Evolutionary conservation across 2,329 filamentous ascomycete species (phyloP).

Genomic region (Ceratocystis destructans): DNA sequence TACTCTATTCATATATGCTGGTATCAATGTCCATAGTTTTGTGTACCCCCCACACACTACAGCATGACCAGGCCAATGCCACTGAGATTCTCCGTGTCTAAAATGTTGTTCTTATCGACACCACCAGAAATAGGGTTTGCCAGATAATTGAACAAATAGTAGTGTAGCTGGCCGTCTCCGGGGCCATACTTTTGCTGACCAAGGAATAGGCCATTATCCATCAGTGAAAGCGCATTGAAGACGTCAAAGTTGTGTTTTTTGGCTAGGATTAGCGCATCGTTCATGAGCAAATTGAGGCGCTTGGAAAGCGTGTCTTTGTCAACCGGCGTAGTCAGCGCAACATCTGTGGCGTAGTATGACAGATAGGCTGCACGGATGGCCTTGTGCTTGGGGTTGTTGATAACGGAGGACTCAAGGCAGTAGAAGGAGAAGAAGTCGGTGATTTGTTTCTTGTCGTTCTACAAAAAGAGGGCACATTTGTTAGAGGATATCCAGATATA

Average conservation of each 20-base stretch:
- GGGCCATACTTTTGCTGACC: constrained; percentile 88
- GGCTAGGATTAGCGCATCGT: constrained; percentile 75
- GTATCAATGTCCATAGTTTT: too few relatives aligned
- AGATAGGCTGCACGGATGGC: constrained; percentile 83
- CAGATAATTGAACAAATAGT: constrained; percentile 95
- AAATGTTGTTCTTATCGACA: constrained; percentile 61
- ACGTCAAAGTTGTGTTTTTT: constrained; percentile 82
- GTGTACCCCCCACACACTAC: constrained; percentile 24
- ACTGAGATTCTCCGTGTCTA: constrained; percentile 65
- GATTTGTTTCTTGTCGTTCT: constrained; percentile 58
- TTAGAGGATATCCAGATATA: constrained; percentile 10
- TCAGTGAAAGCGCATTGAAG: constrained; percentile 85
- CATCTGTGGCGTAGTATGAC: constrained; percentile 89
- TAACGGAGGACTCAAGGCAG: constrained; percentile 81
- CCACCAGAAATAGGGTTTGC: constrained; percentile 75
- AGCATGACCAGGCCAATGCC: constrained; percentile 82
- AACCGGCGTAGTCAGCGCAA: constrained; percentile 48
- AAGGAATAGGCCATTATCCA: constrained; percentile 89
- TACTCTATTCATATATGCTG: too few relatives aligned
- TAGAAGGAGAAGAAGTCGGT: constrained; percentile 98
- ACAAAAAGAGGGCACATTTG: not conserved
- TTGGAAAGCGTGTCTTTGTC: constrained; percentile 51
- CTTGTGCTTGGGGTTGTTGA: constrained; percentile 63
- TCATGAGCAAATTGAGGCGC: constrained; percentile 67
- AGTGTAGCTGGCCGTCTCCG: constrained; percentile 89